Evolutionary conservation across 495 filamentous ascomycete species (phyloP), one percentile per base, ranked within the genome.

Genomic region (Penicillium pulvis): DNA sequence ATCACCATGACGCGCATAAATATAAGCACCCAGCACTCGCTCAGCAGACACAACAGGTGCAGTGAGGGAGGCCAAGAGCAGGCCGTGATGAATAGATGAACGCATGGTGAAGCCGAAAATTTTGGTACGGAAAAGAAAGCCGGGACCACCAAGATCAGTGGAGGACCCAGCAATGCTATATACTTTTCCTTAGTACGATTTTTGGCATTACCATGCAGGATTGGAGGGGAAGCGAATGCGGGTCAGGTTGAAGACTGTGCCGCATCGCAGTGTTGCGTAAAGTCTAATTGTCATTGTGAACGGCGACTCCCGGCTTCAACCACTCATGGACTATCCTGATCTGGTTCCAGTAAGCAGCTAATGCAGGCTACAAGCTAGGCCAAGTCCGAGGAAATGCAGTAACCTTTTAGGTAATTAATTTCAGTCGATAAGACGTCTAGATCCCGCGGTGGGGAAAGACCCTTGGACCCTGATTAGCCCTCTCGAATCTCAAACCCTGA

Each of bases 1-100:
- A 63, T 88, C 86, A 33, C 86, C 85, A 74, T 88, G 85, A 19
- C 85, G 83, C 19, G 83, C 77, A 70, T 85, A 87, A 65, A 88
- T 79, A 66, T 84, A 86, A 11, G 80, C 82, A 3, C 85, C 83
- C 36, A 87, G 75, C 26, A 90, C 74, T 8, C 81, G 90, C 71
- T 84, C 82, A 39, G 77, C 83, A 51, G 75, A 80, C 12, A 74
- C 78, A 11, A 77, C 66, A 5, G 74, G 68, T 12, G 60, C 58
- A n/a, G 68, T 23, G 8, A 71, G 52, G 33, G 67, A 48, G 56
- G 67, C 73, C 57, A 76, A 59, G 16, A 75, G 39, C n/a, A 74
- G 60, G 42, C 63, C 59, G 42, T 68, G 66, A 50, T 69, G 67
- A 39, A 70, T 54, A 12, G 70, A 72, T 49, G 61, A 54, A n/a